Base-by-base conservation (phyloP, 106 monocot genomes). In the Apostasia shenzhenica region DNA sequence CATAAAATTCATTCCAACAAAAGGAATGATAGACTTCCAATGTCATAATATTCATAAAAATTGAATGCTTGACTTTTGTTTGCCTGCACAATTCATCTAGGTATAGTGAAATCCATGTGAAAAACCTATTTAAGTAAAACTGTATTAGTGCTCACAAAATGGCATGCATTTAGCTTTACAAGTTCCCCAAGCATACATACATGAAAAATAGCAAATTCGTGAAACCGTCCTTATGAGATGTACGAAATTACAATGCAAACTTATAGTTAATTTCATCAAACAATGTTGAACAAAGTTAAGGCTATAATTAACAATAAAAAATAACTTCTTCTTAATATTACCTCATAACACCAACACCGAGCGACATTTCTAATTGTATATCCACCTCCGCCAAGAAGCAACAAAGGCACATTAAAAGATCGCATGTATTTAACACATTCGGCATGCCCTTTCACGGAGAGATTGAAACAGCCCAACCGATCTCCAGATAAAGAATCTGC, bases 401-500 rank as follows among this genome's bases (percentile, higher is more conserved):
- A 7, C 56, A 82, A 57, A 47, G 82, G 82, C 73, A 77, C 77
- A 73, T 78, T 78, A 75, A 78, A 82, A 12, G 73, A 69, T 54
- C 82, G 44, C 73, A 82, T 64, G 55, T 68, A 78, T 70, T 64
- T 47, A 26, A 78, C 82, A 37, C 82, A 82, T 66, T 82, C 77
- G 2, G 63, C 82, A 59, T 82, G 82, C 12, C 82, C 82, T 48
- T 56, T 69, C 11, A 77, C 64, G 8, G 82, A 82, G 38, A 82
- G 82, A 57, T 78, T 74, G 66, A 81, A 81, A 68, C 81, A 81
- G 68, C 81, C 81, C 5, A 81, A 53, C 43, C 76, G 66, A 55
- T 81, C 81, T 45, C 81, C 81, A 44, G 81, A 81, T 48, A 81
- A 59, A 9, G 81, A 81, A 54, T 81, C 81, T 2, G 81, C 81